phyloP scores from a whole-genome alignment of 2,329 filamentous ascomycete species.

The Aureobasidium sp. region DNA sequence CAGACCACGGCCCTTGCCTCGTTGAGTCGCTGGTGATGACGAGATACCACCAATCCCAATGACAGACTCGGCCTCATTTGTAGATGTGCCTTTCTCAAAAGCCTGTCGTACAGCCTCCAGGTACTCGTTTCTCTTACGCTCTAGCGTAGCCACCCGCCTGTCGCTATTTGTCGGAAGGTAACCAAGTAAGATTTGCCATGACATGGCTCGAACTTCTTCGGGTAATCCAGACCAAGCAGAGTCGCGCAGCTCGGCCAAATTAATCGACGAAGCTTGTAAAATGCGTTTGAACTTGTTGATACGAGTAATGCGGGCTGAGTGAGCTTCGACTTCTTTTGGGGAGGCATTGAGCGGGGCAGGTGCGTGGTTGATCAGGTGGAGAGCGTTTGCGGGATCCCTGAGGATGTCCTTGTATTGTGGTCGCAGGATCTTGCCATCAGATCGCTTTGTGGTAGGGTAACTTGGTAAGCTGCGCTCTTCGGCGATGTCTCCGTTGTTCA shows the following conservation, averaged over 20 bases:
- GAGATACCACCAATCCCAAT: conserved; percentile 48
- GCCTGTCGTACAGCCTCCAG: conserved; percentile 75
- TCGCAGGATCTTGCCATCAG: conserved; percentile 87
- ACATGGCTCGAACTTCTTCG: conserved; percentile 93
- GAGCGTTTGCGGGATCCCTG: conserved; percentile 75
- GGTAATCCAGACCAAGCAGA: conserved; percentile 92
- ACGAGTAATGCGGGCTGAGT: conserved; percentile 79
- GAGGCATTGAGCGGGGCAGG: conserved; percentile 65
- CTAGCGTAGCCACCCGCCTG: conserved; percentile 77
- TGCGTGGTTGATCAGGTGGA: conserved; percentile 89
- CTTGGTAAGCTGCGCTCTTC: conserved; percentile 75
- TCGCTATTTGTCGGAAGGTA: conserved; percentile 97
- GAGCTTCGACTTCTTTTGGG: conserved; percentile 75
- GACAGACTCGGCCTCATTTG: conserved; percentile 34
- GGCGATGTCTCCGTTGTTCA: conserved; percentile 89
- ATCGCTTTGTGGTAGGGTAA: conserved; percentile 84
- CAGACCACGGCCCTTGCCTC: conserved; percentile 65
- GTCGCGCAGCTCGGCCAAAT: conserved; percentile 72
- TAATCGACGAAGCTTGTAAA: conserved; percentile 84
- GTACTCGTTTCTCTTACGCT: conserved; percentile 94
- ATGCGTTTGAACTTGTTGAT: conserved; percentile 99
- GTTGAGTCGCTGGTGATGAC: conserved; percentile 38
- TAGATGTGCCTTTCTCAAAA: conserved; percentile 49
- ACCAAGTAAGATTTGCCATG: conserved; percentile 93
- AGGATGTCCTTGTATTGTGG: conserved; percentile 98